Conservation (phyloP, 2,329 filamentous ascomycete genomes). For the Pestalotiopsis sp. region DNA sequence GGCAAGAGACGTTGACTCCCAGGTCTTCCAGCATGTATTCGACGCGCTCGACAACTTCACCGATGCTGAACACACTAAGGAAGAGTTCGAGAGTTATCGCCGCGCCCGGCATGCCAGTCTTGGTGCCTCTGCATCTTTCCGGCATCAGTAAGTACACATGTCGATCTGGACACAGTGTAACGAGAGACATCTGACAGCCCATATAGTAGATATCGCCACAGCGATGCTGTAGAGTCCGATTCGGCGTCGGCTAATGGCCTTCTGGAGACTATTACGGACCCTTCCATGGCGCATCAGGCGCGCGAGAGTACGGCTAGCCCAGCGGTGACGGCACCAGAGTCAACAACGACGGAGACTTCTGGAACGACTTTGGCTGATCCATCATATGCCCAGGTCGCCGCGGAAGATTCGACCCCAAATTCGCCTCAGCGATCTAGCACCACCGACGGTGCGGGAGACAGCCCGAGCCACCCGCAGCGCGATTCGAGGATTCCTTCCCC, state of each 20-base stretch:
- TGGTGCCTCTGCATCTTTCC: slow-evolving; percentile 34
- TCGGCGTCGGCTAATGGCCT: slow-evolving; percentile 25
- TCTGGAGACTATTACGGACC: slow-evolving; percentile 22
- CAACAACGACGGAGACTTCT: neutral
- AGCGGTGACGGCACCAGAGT: slow-evolving; percentile 10
- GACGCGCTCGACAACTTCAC: slow-evolving; percentile 79
- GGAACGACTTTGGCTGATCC: slow-evolving; percentile 20
- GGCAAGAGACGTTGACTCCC: slow-evolving; percentile 80
- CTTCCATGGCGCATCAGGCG: slow-evolving; percentile 24
- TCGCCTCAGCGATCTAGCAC: neutral
- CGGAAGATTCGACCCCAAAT: neutral
- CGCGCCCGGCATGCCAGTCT: slow-evolving; percentile 54
- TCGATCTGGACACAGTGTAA: neutral
- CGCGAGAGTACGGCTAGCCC: slow-evolving; percentile 23
- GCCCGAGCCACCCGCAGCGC: neutral
- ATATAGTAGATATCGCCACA: slow-evolving; percentile 25
- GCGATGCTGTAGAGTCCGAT: slow-evolving; percentile 33
- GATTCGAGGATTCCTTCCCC: slow-evolving; percentile 6
- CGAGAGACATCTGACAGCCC: neutral
- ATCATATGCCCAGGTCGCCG: slow-evolving; percentile 15
- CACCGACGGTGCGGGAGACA: neutral
- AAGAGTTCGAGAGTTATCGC: slow-evolving; percentile 63
- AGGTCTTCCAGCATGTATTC: slow-evolving; percentile 91
- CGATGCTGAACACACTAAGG: slow-evolving; percentile 57
- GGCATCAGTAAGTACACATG: slow-evolving; percentile 31